Percentiles rank a stretch among this genome's conserved stretches.
These are phyloP conservation scores for Neonectria punicea DNA, from an alignment of 2,329 filamentous ascomycete species.

Conservation along the genomic window DNA sequence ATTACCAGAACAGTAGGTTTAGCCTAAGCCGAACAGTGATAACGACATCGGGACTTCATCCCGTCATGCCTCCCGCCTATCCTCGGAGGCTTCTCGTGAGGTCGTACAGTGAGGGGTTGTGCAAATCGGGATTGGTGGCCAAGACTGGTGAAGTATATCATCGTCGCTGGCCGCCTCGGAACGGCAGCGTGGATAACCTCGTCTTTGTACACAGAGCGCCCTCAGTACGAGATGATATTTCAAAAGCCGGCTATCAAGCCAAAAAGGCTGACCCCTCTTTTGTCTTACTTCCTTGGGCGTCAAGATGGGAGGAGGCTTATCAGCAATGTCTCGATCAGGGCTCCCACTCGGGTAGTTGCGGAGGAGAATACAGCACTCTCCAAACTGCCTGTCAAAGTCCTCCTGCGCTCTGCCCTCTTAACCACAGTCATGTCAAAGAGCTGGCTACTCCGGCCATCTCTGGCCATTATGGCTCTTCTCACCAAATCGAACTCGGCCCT, in stretches of 20 bases:
- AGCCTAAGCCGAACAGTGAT: slow-evolving; percentile 14
- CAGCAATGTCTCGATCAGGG: slow-evolving; percentile 23
- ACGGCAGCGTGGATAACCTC: not conserved
- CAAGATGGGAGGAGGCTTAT: not conserved
- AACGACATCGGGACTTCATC: slow-evolving; percentile 7
- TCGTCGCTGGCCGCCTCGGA: not conserved
- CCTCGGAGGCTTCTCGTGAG: slow-evolving; percentile 1
- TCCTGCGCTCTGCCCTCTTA: slow-evolving; percentile 40
- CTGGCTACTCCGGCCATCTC: slow-evolving; percentile 39
- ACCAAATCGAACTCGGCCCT: slow-evolving; percentile 45
- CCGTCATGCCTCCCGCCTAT: slow-evolving; percentile 1
- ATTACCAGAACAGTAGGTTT: slow-evolving; percentile 3
- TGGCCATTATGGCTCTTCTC: slow-evolving; percentile 37
- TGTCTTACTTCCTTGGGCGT: not conserved
- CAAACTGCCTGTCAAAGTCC: slow-evolving; percentile 36
- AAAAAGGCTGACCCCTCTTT: not conserved
- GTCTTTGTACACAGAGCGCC: not conserved
- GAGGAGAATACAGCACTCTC: slow-evolving; percentile 24
- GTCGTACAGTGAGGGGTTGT: slow-evolving; percentile 3
- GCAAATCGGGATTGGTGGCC: not conserved
- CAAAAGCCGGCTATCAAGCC: not conserved
- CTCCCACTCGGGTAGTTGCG: not conserved
- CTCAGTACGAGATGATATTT: slow-evolving; percentile 21
- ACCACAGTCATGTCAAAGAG: slow-evolving; percentile 44
- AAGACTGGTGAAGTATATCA: slow-evolving; percentile 16